These are phyloP conservation scores for Entomophthora muscae DNA, from an alignment of 371 early-diverging fungal species.

Conservation along the genomic window DNA sequence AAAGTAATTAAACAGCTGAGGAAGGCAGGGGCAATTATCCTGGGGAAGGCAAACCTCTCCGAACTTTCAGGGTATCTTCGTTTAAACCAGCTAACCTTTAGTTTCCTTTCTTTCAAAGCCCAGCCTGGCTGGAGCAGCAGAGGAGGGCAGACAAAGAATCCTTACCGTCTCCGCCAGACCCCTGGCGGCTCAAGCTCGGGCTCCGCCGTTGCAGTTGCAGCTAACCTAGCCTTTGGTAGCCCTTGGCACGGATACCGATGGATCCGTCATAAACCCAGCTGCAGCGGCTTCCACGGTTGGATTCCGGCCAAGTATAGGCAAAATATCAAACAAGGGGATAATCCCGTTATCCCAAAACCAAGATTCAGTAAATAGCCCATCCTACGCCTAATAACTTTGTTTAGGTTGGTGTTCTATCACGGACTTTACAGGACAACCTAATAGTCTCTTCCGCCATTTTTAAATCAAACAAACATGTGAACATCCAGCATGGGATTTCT, in stretches of 20 bases:
- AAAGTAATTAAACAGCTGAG: conserved; percentile 10
- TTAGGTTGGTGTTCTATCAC: background rate
- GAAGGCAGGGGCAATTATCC: conserved; percentile 16
- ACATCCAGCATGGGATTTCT: too few species aligned
- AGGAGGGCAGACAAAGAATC: conserved; percentile 11
- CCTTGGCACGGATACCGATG: conserved; percentile 19
- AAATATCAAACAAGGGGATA: conserved; percentile 14
- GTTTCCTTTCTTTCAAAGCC: background rate
- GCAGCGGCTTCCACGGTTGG: conserved; percentile 12
- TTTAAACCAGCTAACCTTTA: background rate
- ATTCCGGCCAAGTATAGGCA: conserved; percentile 16
- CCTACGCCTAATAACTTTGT: background rate
- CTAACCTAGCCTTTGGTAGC: conserved; percentile 14
- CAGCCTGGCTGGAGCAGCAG: conserved; percentile 11
- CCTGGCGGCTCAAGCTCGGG: conserved; percentile 17
- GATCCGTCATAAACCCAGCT: conserved; percentile 16
- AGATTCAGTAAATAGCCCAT: conserved; percentile 10
- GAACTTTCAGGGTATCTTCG: conserved; percentile 12
- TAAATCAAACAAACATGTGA: background rate
- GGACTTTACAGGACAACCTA: background rate
- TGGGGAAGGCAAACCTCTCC: conserved; percentile 17
- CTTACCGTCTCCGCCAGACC: conserved; percentile 4
- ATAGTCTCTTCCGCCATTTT: background rate
- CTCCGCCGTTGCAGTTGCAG: conserved; percentile 14
- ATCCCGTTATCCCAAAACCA: conserved; percentile 17